Evolutionary conservation across 176 grass and related monocot species (phyloP).

Genomic region (Phoenix dactylifera): DNA sequence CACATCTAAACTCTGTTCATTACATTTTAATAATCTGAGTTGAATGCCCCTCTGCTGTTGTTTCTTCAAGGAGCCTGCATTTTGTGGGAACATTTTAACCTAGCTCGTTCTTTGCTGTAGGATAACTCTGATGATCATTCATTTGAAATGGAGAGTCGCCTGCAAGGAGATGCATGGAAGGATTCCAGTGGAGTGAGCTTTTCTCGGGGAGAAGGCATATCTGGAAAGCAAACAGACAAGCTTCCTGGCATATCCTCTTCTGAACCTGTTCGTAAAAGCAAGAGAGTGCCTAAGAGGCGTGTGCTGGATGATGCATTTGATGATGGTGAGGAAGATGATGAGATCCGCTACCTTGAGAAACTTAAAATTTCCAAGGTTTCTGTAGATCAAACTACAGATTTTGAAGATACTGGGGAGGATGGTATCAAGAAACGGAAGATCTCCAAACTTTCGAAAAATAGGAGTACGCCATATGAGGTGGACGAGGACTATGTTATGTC

Average conservation of each 20-base stretch:
- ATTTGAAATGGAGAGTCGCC: background rate
- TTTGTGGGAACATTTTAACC: background rate
- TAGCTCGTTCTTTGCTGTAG: background rate
- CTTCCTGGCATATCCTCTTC: conserved; percentile 31
- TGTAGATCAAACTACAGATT: conserved; percentile 31
- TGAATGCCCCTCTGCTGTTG: too few relatives aligned
- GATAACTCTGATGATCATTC: background rate
- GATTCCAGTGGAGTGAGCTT: background rate
- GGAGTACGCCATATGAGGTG: conserved; percentile 45
- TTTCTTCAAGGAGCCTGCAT: background rate
- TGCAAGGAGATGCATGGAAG: conserved; percentile 6
- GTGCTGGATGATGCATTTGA: conserved; percentile 27
- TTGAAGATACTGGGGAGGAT: conserved; percentile 42
- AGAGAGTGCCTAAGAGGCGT: conserved; percentile 57
- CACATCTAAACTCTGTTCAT: too few relatives aligned
- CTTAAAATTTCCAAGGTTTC: conserved; percentile 35
- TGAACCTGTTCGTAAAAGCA: conserved; percentile 62
- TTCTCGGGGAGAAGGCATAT: conserved; percentile 1
- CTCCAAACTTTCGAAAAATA: conserved; percentile 43
- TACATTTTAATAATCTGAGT: too few relatives aligned
- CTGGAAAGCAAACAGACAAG: conserved; percentile 24
- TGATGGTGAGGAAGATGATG: conserved; percentile 53
- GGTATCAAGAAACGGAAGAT: conserved; percentile 53
- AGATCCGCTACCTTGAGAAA: conserved; percentile 64
- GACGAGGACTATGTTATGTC: conserved; percentile 63